Evolutionary conservation across 1,284 basidiomycete species (phyloP).

Genomic region (Lentinula novae-zelandiae): DNA sequence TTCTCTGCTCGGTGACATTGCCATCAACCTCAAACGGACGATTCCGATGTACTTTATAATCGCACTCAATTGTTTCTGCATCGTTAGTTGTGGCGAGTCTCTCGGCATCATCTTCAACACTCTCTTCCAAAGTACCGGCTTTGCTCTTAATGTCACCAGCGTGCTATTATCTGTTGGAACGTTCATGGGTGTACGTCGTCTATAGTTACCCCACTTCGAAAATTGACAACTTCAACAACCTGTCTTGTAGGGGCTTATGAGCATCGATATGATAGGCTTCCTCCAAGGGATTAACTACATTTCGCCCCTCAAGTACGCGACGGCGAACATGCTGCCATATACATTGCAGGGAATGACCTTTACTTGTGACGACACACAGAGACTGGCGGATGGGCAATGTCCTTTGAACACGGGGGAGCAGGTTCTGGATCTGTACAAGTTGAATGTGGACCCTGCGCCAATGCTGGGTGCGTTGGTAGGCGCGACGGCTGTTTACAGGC

Average conservation of each 20-base stretch:
- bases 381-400: conserved; percentile 11
- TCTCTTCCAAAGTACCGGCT: conserved; percentile 14
- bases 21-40: conserved; percentile 12
- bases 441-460: conserved; percentile 11
- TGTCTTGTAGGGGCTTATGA: conserved; percentile 12
- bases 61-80: conserved; percentile 14
- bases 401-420: conserved; percentile 12
- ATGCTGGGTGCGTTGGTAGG: conserved; percentile 14
- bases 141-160: conserved; percentile 15
- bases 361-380: conserved; percentile 14
- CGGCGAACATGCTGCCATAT: conserved; percentile 12
- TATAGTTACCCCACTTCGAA: neutral
- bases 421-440: conserved; percentile 14
- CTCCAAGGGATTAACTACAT: conserved; percentile 17
- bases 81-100: conserved; percentile 16
- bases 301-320: conserved; percentile 14
- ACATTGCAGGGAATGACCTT: conserved; percentile 12
- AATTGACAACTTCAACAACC: neutral
- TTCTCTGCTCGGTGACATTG: conserved; percentile 11
- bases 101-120: conserved; percentile 18
- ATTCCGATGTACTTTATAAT: conserved; percentile 17
- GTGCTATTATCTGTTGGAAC: conserved; percentile 12
- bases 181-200: conserved; percentile 16
- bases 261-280: conserved; percentile 14
- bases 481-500: conserved; percentile 12